Base-by-base conservation (phyloP, 1,284 basidiomycete genomes). In the Sporisorium scitamineum region DNA sequence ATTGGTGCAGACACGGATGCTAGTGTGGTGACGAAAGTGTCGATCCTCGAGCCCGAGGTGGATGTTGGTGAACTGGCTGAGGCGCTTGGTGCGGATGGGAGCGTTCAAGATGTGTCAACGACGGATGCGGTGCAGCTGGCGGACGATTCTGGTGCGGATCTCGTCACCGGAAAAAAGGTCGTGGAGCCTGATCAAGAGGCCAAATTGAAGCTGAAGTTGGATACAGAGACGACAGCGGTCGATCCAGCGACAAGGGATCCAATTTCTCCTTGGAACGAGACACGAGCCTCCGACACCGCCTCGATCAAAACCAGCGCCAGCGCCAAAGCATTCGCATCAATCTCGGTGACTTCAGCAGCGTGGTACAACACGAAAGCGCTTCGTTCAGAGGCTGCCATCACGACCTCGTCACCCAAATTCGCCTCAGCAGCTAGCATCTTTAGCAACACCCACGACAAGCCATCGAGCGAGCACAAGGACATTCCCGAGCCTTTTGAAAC, bases 261-360 rank as follows among this genome's bases (percentile, higher is more conserved):
- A 1, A 52, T 47, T 37, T 53, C 51, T 5, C 44, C 44, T 11
- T 6, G 31, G 16, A 55, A 45, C 18, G 54, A 60, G 20, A 52
- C 41, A 29, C 32, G 41, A 44, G 53, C 29, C 6, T 65, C 59
- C 1, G 72, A 75, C 24, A 53, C 52, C 14, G 62, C 64, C 6
- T 76, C 73, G 26, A 61, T 70, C 24, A 24, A 51, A 2, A 76
- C 68, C 1, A 70, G 58, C 32, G 59, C 66, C 7, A 70, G 68
- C 51, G 58, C 68, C 22, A 78, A 78, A 70, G 68, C 76, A 9
- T 78, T 78, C 20, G 71, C 76, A 1, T 75, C 71, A n/a, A 74
- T 78, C 52, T 78, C 76, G 24, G 68, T 78, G 26, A 78, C 76
- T 3, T 75, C 76, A 9, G 76, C 76, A n/a, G 76, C 76, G 20